phyloP scores from a whole-genome alignment of 2,329 filamentous ascomycete genomes.

The Ustulina deusta region DNA sequence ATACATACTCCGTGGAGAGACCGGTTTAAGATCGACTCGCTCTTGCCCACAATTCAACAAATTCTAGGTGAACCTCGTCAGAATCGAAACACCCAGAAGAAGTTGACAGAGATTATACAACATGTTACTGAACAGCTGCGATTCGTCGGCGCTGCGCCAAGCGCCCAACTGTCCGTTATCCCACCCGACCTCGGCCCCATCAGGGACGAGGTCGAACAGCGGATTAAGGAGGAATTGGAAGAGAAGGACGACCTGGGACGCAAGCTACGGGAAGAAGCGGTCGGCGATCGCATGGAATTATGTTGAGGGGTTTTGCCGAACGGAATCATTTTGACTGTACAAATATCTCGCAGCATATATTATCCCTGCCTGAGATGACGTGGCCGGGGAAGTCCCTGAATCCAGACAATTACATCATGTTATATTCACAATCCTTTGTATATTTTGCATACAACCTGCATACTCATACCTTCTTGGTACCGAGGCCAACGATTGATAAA shows the following conservation, averaged over 20 bases:
- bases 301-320: constrained; percentile 12
- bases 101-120: constrained; percentile 79
- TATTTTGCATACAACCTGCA: constrained; percentile 5
- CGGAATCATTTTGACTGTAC: not conserved
- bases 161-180: constrained; percentile 84
- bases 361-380: not conserved
- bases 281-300: constrained; percentile 68
- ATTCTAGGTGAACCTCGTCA: constrained; percentile 74
- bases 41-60: constrained; percentile 88
- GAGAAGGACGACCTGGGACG: constrained; percentile 68
- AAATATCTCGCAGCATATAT: not conserved
- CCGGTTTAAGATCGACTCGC: constrained; percentile 87
- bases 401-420: not conserved
- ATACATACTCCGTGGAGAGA: constrained; percentile 85
- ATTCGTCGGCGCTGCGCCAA: constrained; percentile 86
- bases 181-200: constrained; percentile 79
- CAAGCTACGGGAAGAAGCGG: constrained; percentile 66
- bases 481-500: not conserved
- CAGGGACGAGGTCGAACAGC: constrained; percentile 75
- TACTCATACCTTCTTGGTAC: not conserved
- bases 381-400: not conserved
- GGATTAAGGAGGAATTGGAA: constrained; percentile 73
- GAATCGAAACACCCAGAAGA: constrained; percentile 84
- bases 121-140: constrained; percentile 86
- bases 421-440: constrained; percentile 6